Conservation (phyloP, 768 basidiomycete species). For the Suillus fuscotomentosus region DNA sequence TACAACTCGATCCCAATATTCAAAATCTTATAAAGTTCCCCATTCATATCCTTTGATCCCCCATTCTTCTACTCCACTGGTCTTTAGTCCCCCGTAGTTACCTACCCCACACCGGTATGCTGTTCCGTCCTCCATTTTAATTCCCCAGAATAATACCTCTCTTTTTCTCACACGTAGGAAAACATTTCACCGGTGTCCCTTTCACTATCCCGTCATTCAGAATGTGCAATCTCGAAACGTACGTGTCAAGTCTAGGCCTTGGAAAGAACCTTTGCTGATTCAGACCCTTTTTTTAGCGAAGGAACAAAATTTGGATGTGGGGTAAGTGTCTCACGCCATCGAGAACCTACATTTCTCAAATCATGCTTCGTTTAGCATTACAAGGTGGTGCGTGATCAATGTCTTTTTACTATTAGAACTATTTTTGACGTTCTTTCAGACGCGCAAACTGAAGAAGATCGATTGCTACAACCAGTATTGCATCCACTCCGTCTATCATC, state of each 20-base stretch:
- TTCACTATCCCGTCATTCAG: conserved; percentile 11
- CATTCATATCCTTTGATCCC: conserved; percentile 8
- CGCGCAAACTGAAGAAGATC: conserved; percentile 32
- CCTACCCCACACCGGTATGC: conserved; percentile 15
- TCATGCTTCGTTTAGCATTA: conserved; percentile 52
- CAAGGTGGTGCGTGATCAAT: conserved; percentile 55
- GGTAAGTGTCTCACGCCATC: conserved; percentile 30
- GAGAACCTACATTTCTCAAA: conserved; percentile 3
- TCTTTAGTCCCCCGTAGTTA: conserved; percentile 6
- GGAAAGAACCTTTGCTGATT: conserved; percentile 19
- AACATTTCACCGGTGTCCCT: conserved; percentile 10
- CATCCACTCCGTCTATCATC: conserved; percentile 38
- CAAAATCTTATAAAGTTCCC: conserved; percentile 32
- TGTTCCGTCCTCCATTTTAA: conserved; percentile 6
- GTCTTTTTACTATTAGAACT: conserved; percentile 31
- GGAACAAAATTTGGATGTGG: conserved; percentile 77
- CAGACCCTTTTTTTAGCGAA: conserved; percentile 48
- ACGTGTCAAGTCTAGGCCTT: conserved; percentile 19
- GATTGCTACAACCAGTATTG: conserved; percentile 38
- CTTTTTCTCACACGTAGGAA: conserved; percentile 4
- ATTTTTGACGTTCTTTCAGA: conserved; percentile 23
- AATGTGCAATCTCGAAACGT: conserved; percentile 64
- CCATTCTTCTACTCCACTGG: conserved; percentile 5
- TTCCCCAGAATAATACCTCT: conserved; percentile 3
- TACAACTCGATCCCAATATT: conserved; percentile 13